Base-by-base conservation (phyloP, 495 filamentous ascomycete genomes). In the Aspergillus diversus region DNA sequence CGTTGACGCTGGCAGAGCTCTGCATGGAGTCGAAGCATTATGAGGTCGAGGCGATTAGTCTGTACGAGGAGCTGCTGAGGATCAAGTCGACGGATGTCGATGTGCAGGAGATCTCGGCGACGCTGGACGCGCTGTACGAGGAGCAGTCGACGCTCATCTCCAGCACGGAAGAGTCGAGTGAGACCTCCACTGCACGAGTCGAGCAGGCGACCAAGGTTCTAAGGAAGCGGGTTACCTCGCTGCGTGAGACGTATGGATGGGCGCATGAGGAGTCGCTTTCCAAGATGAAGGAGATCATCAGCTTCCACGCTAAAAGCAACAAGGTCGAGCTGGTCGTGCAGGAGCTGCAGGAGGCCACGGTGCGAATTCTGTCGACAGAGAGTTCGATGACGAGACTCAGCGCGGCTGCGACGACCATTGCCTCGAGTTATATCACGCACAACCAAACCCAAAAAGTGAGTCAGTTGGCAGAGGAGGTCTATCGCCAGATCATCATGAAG, bases 11-110 rank as follows among this genome's bases (percentile, higher is more conserved):
- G 31, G 76, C 75, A 17, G 72, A 72, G 63, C 63, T 79, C 32
- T 76, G 73, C 67, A 73, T 75, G 63, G 75, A 77, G 60, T 76
- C 75, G 11, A 76, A 74, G 66, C 70, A 68, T 15, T 75, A 74
- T 37, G 75, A 79, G 66, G 57, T 64, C 16, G 69, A 74, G 33
- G 76, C 75, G 8, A 75, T 79, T 39, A 35, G 59, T 11, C 67
- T 79, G 5, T 79, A 79, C 46, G 73, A 77, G 60, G 72, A 76
- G 63, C 61, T 79, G 47, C 69, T 75, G 33, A 73, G 72, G 53
- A 66, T 65, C 47, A 69, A 74, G 57, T 71, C 75, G 5, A 63
- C 65, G 0, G 72, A 71, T 17, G 50, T 71, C 21, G 57, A 69
- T 7, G 34, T 68, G 16, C 67, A 74, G 11, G 76, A 79, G 56